Evolutionary conservation across 2,329 filamentous ascomycete species (phyloP), one percentile per base, ranked within the genome.

Genomic region (Aspergillus amoenus): DNA sequence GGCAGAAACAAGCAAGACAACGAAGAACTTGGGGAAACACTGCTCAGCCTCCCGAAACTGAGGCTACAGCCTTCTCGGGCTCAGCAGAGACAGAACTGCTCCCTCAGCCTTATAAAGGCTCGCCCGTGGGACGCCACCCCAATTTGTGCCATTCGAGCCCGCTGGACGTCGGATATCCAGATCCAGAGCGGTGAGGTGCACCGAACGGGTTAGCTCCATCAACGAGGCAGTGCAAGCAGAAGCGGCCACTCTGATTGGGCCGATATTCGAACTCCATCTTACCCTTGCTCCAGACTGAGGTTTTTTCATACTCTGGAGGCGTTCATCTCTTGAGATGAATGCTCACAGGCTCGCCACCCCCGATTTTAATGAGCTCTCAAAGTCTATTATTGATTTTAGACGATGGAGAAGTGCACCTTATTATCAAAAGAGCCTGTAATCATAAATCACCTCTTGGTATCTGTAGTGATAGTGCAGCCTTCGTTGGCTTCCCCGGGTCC

Each of bases 201-300:
- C 63, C 61, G 63, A 54, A 55, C 52, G 50, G 55, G 49, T 59
- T 61, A 57, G 60, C 46, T 39, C 43, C 61, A 59, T 53, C 57
- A 64, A 56, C 60, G 63, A 64, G 63, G 63, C 63, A 65, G 63
- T 65, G 61, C 63, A 64, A 59, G 50, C 41, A 57, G 55, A 52
- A 48, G 50, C 50, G 39, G 17, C 42, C 18, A 22, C 17, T 47
- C 53, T 60, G 40, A 56, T 61, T 50, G 53, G 44, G 15, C 34
- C 32, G 32, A 47, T 15, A 22, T 34, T 49, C 9, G 30, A 37
- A 24, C 39, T 48, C 52, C 45, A 47, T 52, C 18, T n/a, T 27
- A 32, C 41, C 48, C 50, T 44, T 42, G 24, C 24, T 54, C 42
- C 24, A 46, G 42, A 8, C 43, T 43, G 42, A 41, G 15, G 15